Conservation (phyloP, 2,329 filamentous ascomycete species). For the Hysterium pulicare region DNA sequence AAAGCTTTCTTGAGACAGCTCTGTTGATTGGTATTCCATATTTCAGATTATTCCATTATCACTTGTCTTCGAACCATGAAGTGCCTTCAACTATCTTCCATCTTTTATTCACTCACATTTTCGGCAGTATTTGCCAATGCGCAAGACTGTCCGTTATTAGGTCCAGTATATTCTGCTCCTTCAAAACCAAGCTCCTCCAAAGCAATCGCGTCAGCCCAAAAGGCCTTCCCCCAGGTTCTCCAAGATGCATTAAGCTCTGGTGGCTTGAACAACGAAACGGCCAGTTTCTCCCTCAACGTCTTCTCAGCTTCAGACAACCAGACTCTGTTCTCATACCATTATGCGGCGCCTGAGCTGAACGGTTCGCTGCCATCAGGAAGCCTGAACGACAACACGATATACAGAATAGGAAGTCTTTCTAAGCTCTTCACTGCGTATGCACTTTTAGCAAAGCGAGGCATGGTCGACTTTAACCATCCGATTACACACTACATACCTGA, state of each 20-base stretch:
- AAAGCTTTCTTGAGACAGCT: not conserved
- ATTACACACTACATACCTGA: constrained; percentile 17
- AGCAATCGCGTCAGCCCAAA: constrained; percentile 6
- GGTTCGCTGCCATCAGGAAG: constrained; percentile 7
- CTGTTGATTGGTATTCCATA: not conserved
- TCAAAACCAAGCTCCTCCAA: not conserved
- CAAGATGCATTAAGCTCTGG: constrained; percentile 4
- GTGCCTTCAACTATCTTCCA: not conserved
- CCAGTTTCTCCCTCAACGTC: constrained; percentile 39
- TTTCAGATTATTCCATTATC: too few relatives aligned
- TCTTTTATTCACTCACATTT: not conserved
- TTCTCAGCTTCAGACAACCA: constrained; percentile 33
- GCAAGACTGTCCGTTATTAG: constrained; percentile 8
- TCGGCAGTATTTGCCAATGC: not conserved
- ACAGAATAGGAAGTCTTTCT: constrained; percentile 46
- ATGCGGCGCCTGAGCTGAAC: constrained; percentile 30
- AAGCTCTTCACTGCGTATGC: constrained; percentile 46
- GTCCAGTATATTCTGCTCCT: constrained; percentile 8
- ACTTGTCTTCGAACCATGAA: not conserved
- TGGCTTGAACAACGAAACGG: constrained; percentile 16
- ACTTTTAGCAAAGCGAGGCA: constrained; percentile 42
- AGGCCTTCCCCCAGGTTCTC: not conserved
- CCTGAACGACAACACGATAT: constrained; percentile 42
- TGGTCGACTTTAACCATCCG: constrained; percentile 36
- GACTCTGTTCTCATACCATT: constrained; percentile 35